phyloP scores from a whole-genome alignment of 805 yeast species.

The Sugiyamaella valdiviana region DNA sequence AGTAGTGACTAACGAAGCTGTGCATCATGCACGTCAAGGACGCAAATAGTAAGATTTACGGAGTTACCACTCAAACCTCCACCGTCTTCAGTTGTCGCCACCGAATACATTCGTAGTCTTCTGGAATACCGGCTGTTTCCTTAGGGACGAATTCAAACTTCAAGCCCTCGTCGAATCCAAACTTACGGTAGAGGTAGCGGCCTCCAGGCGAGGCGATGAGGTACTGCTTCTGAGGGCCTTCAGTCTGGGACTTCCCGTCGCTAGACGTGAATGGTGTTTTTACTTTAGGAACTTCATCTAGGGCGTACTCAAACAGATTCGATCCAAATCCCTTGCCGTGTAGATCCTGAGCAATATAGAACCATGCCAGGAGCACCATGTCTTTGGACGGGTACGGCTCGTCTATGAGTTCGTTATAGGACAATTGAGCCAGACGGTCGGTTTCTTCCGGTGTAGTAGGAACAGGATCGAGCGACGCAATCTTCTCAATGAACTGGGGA shows the following conservation, averaged over 20 bases:
- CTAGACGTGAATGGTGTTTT: conserved; percentile 4
- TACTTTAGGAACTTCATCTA: conserved; percentile 8
- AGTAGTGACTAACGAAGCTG: no score
- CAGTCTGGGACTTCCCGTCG: conserved; percentile 9
- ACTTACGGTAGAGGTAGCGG: conserved; percentile 9
- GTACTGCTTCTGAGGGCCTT: conserved; percentile 14
- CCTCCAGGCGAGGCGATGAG: conserved; percentile 13
- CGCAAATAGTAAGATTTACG: no score
- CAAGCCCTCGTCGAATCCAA: conserved; percentile 9
- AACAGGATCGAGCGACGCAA: conserved; percentile 1
- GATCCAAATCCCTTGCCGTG: conserved; percentile 17
- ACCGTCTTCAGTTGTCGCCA: no score
- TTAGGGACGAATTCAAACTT: neutral
- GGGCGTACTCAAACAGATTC: conserved; percentile 5
- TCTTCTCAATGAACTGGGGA: neutral
- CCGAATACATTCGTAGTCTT: neutral
- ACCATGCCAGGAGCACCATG: conserved; percentile 9
- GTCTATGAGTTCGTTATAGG: conserved; percentile 8
- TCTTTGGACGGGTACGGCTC: conserved; percentile 6
- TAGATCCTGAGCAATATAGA: conserved; percentile 7
- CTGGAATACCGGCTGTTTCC: neutral
- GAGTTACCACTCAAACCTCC: no score
- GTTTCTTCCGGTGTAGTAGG: conserved; percentile 2
- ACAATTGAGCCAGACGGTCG: conserved; percentile 7
- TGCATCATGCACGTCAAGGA: no score